phyloP scores from a whole-genome alignment of 768 basidiomycete species.

The Pleurotus djamor region DNA sequence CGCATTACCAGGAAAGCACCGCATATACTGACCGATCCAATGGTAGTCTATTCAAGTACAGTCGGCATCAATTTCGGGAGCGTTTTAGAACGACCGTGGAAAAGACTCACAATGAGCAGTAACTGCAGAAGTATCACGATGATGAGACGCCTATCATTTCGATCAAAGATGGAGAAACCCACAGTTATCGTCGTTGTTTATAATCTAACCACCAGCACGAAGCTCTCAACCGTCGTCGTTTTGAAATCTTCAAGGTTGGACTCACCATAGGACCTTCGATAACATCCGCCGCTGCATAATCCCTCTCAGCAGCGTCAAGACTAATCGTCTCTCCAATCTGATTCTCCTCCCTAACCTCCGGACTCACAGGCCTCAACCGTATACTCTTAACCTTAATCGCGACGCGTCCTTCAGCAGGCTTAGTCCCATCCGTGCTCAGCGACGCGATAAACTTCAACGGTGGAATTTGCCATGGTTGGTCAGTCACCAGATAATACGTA shows the following conservation, averaged over 20 bases:
- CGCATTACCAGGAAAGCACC: not conserved
- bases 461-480: not conserved
- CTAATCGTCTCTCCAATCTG: constrained; percentile 3
- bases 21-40: not conserved
- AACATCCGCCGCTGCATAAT: not conserved
- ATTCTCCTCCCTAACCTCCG: constrained; percentile 1
- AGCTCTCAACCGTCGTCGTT: not conserved
- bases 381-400: not conserved
- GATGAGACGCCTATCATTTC: not conserved
- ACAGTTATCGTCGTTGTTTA: constrained; percentile 5
- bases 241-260: not conserved
- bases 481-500: not conserved
- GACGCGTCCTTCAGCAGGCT: not conserved
- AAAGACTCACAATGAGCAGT: not conserved
- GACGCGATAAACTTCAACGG: not conserved
- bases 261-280: constrained; percentile 1
- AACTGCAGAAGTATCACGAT: not conserved
- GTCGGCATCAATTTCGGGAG: not conserved
- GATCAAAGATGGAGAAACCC: not conserved
- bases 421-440: not conserved
- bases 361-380: not conserved
- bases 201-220: not conserved
- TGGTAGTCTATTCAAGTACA: not conserved
- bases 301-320: not conserved
- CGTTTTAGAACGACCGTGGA: too few relatives aligned